A percentile compares a stretch with the other conserved stretches of the same genome.
These are phyloP conservation scores for Kalaharituber pfeilii DNA, from an alignment of 2,329 filamentous ascomycete genomes.

Conservation along the genomic window DNA sequence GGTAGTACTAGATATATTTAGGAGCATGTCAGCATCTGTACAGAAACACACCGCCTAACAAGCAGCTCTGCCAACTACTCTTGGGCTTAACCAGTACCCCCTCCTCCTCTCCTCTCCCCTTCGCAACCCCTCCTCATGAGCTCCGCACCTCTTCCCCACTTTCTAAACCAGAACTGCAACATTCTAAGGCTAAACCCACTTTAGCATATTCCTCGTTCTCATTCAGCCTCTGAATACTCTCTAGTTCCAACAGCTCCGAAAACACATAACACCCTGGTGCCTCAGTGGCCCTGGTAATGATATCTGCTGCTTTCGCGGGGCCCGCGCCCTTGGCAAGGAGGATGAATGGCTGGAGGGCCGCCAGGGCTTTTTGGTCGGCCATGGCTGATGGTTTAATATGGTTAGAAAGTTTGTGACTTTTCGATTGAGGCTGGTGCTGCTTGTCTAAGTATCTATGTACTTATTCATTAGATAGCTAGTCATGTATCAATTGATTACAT, in stretches of 20 bases:
- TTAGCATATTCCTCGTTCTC: constrained; percentile 43
- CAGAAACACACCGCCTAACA: no score
- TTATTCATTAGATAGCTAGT: no score
- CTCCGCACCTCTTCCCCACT: no score
- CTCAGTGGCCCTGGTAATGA: constrained; percentile 78
- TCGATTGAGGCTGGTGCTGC: no score
- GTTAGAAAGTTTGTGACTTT: no score
- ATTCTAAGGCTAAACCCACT: constrained; percentile 14
- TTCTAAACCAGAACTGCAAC: background rate
- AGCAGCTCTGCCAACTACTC: no score
- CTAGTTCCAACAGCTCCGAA: constrained; percentile 69
- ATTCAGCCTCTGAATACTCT: constrained; percentile 57
- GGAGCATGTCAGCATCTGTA: no score
- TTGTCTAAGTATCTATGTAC: no score
- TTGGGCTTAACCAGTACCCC: no score
- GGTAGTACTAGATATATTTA: constrained; percentile 47
- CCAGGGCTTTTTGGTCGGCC: constrained; percentile 32
- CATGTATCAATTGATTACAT: no score
- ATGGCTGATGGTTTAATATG: constrained; percentile 8
- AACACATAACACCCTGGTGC: constrained; percentile 82
- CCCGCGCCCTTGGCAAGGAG: constrained; percentile 72
- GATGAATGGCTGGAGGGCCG: constrained; percentile 63
- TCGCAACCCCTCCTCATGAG: no score
- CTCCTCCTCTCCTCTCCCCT: no score
- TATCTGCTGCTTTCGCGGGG: constrained; percentile 67